phyloP scores from a whole-genome alignment of 805 yeast genomes.

The Teunomyces lycoperdinae region DNA sequence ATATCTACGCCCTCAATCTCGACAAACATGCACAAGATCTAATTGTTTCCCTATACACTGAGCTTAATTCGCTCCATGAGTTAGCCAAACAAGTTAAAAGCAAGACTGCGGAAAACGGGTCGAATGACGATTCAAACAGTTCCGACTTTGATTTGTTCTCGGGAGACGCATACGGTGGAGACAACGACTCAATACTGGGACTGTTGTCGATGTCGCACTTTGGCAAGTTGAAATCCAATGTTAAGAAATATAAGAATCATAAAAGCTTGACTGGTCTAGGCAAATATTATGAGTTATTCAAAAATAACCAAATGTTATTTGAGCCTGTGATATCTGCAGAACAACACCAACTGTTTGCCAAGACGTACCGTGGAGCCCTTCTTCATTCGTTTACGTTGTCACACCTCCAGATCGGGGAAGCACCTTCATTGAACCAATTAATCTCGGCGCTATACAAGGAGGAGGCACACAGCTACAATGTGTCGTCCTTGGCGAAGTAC shows the following conservation, averaged over 20 bases:
- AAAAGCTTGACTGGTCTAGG: conserved; percentile 17
- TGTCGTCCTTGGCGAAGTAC: conserved; percentile 24
- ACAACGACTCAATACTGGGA: conserved; percentile 4
- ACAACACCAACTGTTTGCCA: conserved; percentile 15
- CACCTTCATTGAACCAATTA: conserved; percentile 30
- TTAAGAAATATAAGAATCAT: conserved; percentile 12
- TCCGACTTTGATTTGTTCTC: conserved; percentile 14
- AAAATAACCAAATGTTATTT: conserved; percentile 33
- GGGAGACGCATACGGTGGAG: conserved; percentile 34
- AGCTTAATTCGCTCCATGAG: conserved; percentile 23
- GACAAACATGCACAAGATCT: conserved; percentile 19
- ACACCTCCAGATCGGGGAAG: conserved; percentile 32
- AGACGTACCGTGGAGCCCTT: conserved; percentile 21
- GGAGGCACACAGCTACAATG: conserved; percentile 14
- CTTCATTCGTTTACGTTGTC: conserved; percentile 29
- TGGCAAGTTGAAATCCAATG: conserved; percentile 17
- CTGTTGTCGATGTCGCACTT: conserved; percentile 8
- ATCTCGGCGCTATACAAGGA: conserved; percentile 22
- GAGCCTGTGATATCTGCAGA: conserved; percentile 30
- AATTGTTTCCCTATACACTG: conserved; percentile 30
- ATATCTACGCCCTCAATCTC: conserved; percentile 25
- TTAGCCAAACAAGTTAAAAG: conserved; percentile 5
- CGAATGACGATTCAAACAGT: neutral
- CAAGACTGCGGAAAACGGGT: neutral
- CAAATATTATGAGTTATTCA: conserved; percentile 17